phyloP scores from a whole-genome alignment of 441 rosid genomes.

The Croton laevigatus region DNA sequence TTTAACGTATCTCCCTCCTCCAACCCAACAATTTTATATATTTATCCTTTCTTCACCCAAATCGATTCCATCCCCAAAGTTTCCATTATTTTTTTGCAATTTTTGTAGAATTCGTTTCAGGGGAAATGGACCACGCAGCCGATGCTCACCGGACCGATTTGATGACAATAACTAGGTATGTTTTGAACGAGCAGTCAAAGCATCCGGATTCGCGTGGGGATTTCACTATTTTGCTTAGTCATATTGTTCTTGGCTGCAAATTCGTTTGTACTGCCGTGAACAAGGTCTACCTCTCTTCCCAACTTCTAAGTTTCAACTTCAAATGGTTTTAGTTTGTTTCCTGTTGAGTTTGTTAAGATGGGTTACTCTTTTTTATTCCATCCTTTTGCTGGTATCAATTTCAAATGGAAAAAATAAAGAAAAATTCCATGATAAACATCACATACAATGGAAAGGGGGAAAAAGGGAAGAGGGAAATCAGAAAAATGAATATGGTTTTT shows the following conservation, averaged over 20 bases:
- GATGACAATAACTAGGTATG: slow-evolving; percentile 93
- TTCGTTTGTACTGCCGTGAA: slow-evolving; percentile 93
- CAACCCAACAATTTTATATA: slow-evolving; percentile 1
- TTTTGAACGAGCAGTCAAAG: slow-evolving; percentile 80
- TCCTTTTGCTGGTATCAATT: too few relatives aligned
- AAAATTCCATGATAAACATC: too few relatives aligned
- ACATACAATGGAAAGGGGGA: not conserved
- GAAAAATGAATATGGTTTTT: too few relatives aligned
- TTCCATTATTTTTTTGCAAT: not conserved
- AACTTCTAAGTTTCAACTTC: not conserved
- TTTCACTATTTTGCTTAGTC: slow-evolving; percentile 82
- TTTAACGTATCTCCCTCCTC: not conserved
- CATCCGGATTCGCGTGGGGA: slow-evolving; percentile 97
- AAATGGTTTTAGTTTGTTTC: not conserved
- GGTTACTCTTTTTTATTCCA: not conserved
- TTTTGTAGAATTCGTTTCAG: not conserved
- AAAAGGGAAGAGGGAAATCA: too few relatives aligned
- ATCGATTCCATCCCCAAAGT: not conserved
- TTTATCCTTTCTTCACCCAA: slow-evolving; percentile 21
- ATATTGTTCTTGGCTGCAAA: slow-evolving; percentile 98
- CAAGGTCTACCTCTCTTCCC: slow-evolving; percentile 45
- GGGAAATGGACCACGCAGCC: slow-evolving; percentile 74
- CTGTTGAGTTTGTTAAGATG: not conserved
- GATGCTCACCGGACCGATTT: slow-evolving; percentile 88
- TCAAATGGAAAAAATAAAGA: too few relatives aligned